Percentiles rank a stretch among this genome's conserved stretches.
These are phyloP conservation scores for Panicum miliaceum DNA, from an alignment of 176 grass and related monocot genomes.

Conservation along the genomic window DNA sequence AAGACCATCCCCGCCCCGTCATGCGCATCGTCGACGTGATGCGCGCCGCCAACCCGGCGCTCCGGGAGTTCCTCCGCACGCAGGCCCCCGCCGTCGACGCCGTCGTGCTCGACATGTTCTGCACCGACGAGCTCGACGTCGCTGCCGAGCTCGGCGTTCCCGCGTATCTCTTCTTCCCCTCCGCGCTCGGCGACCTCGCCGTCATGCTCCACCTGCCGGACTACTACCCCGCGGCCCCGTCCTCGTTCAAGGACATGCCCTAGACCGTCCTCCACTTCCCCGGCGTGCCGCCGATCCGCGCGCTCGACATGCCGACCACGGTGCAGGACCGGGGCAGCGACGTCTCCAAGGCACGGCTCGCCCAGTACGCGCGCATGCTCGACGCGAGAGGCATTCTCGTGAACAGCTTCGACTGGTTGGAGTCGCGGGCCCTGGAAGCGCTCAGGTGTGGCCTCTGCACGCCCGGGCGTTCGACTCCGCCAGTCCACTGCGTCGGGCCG, in stretches of 20 bases:
- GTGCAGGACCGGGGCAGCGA: slow-evolving; percentile 6
- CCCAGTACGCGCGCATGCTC: background rate
- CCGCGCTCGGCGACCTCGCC: slow-evolving; percentile 40
- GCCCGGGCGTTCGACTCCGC: background rate
- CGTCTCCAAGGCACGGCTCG: background rate
- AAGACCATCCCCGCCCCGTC: background rate
- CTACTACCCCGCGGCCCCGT: background rate
- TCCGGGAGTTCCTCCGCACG: background rate
- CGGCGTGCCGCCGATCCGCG: slow-evolving; percentile 19
- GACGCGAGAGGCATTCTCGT: slow-evolving; percentile 3
- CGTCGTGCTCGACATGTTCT: slow-evolving; percentile 69
- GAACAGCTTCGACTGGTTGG: slow-evolving; percentile 9
- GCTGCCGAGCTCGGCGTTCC: slow-evolving; percentile 46
- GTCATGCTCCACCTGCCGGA: background rate
- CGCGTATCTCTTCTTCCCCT: slow-evolving; percentile 45
- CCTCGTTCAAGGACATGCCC: slow-evolving; percentile 16
- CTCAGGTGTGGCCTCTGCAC: background rate
- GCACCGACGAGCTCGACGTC: slow-evolving; percentile 45
- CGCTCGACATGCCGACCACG: background rate
- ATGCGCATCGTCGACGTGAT: slow-evolving; percentile 16
- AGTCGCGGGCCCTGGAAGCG: background rate
- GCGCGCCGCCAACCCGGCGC: background rate
- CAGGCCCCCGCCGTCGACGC: slow-evolving; percentile 14
- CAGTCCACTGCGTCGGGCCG: background rate
- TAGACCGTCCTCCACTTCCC: background rate